A percentile compares a stretch with the other conserved stretches of the same genome.
phyloP scores from a whole-genome alignment of 2,329 filamentous ascomycete species.

The Rhexocercosporidium sp. region DNA sequence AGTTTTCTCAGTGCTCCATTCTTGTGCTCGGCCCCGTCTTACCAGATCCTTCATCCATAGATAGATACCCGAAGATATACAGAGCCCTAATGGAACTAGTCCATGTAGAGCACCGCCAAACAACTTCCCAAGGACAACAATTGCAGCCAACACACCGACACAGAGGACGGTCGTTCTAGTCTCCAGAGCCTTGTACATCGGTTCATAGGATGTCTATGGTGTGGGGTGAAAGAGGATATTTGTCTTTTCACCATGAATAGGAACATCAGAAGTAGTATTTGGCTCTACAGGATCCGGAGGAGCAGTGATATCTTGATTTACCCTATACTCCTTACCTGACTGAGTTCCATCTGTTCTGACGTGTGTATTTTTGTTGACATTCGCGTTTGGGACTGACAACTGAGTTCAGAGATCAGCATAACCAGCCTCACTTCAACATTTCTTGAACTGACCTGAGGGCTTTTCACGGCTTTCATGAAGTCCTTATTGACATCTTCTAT shows the following conservation, averaged over 20 bases:
- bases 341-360: conserved; percentile 74
- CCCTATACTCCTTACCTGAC: conserved; percentile 78
- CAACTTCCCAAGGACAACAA: conserved; percentile 77
- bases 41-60: conserved; percentile 91
- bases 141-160: conserved; percentile 70
- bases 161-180: conserved; percentile 74
- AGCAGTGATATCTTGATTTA: conserved; percentile 86
- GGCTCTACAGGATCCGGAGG: conserved; percentile 85
- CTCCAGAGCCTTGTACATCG: conserved; percentile 81
- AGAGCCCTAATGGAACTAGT: conserved; percentile 74
- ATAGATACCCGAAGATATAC: conserved; percentile 78
- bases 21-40: conserved; percentile 77
- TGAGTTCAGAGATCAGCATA: conserved; percentile 41
- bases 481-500: conserved; percentile 82
- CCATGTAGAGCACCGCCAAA: conserved; percentile 81
- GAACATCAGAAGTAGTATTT: conserved; percentile 88
- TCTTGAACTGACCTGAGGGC: conserved; percentile 64
- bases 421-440: neutral
- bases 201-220: conserved; percentile 85
- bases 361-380: conserved; percentile 75
- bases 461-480: conserved; percentile 70
- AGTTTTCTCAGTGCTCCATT: conserved; percentile 87
- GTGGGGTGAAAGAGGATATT: conserved; percentile 96
- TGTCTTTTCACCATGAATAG: conserved; percentile 95
- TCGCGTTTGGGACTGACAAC: conserved; percentile 88